Conservation (phyloP, 176 grass and related monocot species). For the Triticum monococcum region DNA sequence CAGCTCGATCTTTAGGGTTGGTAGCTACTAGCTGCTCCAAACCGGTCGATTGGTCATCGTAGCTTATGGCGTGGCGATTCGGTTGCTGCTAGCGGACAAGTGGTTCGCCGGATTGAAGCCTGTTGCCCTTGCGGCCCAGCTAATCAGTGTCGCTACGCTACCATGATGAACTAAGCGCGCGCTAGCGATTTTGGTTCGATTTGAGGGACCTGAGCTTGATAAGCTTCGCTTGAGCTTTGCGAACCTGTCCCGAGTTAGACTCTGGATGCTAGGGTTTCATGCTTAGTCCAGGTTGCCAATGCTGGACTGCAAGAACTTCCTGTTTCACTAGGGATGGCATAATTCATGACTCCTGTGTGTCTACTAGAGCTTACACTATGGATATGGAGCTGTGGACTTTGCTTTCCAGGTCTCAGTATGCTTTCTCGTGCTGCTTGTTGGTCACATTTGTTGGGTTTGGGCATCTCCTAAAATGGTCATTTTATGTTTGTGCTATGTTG, state of each 20-base stretch:
- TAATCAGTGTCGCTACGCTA: not conserved
- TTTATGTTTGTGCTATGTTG: not conserved
- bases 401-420: not conserved
- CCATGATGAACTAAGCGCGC: not conserved
- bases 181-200: not conserved
- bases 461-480: not conserved
- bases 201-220: not conserved
- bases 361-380: not conserved
- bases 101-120: not conserved
- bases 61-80: not conserved
- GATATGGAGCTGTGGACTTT: not conserved
- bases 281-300: not conserved
- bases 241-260: not conserved
- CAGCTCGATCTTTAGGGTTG: slow-evolving; percentile 1
- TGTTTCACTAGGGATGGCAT: not conserved
- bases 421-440: not conserved
- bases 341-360: not conserved
- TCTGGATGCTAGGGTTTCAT: not conserved
- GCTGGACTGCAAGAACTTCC: not conserved
- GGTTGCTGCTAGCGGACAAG: not conserved
- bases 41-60: not conserved
- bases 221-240: not conserved
- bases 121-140: not conserved
- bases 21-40: not conserved
- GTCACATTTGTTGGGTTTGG: not conserved